These are phyloP conservation scores for Aquilaria sinensis DNA, from an alignment of 345 rosid species.

Conservation along the genomic window DNA sequence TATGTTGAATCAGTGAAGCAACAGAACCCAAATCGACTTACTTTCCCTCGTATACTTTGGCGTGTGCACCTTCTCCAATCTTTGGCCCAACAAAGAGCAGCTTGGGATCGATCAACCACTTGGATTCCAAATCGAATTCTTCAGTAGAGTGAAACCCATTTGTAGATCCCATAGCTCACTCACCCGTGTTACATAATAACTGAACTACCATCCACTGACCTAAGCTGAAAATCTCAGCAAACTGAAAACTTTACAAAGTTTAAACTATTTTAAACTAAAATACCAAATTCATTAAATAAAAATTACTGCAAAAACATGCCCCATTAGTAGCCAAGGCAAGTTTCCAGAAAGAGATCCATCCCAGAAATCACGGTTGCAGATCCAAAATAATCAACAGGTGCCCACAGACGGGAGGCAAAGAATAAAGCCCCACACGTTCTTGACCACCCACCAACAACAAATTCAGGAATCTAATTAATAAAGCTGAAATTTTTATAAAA, in stretches of 20 bases:
- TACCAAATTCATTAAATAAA: slow-evolving; percentile 5
- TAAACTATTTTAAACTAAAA: slow-evolving; percentile 7
- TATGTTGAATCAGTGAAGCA: slow-evolving; percentile 2
- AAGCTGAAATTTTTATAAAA: not conserved
- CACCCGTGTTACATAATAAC: slow-evolving; percentile 4
- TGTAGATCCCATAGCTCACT: slow-evolving; percentile 66
- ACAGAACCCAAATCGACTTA: slow-evolving; percentile 38
- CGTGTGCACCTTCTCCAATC: slow-evolving; percentile 99
- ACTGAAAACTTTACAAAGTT: slow-evolving; percentile 12
- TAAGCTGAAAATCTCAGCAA: slow-evolving; percentile 13
- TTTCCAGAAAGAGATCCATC: slow-evolving; percentile 8
- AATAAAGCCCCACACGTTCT: slow-evolving; percentile 24
- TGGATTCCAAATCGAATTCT: slow-evolving; percentile 65
- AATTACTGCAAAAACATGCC: slow-evolving; percentile 10
- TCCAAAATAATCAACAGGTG: slow-evolving; percentile 31
- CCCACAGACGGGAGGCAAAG: slow-evolving; percentile 15
- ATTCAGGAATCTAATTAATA: too few species aligned
- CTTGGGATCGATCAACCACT: slow-evolving; percentile 91
- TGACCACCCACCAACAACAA: slow-evolving; percentile 8
- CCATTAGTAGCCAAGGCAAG: slow-evolving; percentile 10
- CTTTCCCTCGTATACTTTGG: slow-evolving; percentile 98
- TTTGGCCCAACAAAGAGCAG: slow-evolving; percentile 92
- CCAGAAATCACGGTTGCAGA: slow-evolving; percentile 29
- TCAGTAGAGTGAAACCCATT: slow-evolving; percentile 51
- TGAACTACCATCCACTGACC: slow-evolving; percentile 21